phyloP scores from a whole-genome alignment of 345 rosid genomes.

The Moringa oleifera region DNA sequence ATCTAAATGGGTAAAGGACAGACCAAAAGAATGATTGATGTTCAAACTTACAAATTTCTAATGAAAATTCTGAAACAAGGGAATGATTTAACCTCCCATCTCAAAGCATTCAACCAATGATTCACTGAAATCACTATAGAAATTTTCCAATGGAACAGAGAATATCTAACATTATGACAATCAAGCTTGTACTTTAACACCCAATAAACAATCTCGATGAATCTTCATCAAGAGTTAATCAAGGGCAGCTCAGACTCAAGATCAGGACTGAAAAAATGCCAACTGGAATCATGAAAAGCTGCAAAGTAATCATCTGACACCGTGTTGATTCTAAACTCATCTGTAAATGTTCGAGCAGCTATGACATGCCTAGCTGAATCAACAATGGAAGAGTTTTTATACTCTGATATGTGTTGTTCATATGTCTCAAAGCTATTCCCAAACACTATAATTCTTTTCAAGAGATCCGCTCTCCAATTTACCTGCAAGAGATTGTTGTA shows the following conservation, averaged over 20 bases:
- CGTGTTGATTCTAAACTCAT: constrained; percentile 43
- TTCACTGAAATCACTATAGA: too few relatives aligned
- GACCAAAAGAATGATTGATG: too few relatives aligned
- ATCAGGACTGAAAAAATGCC: constrained; percentile 76
- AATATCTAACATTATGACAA: too few relatives aligned
- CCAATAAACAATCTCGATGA: background rate
- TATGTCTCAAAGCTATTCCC: constrained; percentile 81
- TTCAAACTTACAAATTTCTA: too few relatives aligned
- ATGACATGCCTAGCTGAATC: constrained; percentile 40
- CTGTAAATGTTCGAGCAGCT: constrained; percentile 36
- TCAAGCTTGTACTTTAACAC: background rate
- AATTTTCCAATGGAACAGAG: too few relatives aligned
- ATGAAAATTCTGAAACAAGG: too few relatives aligned
- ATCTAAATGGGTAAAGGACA: too few relatives aligned
- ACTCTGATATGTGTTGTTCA: constrained; percentile 35
- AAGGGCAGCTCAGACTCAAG: constrained; percentile 34
- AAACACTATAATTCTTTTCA: constrained; percentile 49
- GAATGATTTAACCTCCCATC: too few relatives aligned
- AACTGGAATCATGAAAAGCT: constrained; percentile 85
- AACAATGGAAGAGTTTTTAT: constrained; percentile 32
- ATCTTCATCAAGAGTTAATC: background rate
- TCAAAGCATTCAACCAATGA: too few relatives aligned
- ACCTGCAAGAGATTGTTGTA: constrained; percentile 65
- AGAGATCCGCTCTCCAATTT: constrained; percentile 48
- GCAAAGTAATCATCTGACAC: constrained; percentile 63